phyloP scores from a whole-genome alignment of 2,329 filamentous ascomycete species.

The Thielaviopsis punctulata region DNA sequence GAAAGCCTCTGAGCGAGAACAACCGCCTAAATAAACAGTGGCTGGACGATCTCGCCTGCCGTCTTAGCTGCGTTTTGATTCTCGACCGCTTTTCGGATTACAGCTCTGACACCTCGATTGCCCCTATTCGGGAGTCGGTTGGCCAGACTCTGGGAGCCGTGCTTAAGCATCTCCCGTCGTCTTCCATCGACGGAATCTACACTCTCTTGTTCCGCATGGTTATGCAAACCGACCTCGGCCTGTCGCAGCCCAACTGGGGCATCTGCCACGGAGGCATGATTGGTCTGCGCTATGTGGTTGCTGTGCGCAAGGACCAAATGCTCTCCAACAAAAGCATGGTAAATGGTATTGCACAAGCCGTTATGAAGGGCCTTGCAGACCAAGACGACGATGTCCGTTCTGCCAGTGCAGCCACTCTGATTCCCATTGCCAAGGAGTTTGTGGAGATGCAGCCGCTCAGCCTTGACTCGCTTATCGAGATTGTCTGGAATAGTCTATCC shows the following conservation, averaged over 20 bases:
- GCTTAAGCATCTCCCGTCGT: slow-evolving; percentile 62
- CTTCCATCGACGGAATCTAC: slow-evolving; percentile 73
- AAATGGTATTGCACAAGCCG: slow-evolving; percentile 78
- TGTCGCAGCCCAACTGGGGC: slow-evolving; percentile 69
- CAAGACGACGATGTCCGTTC: slow-evolving; percentile 89
- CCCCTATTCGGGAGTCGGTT: slow-evolving; percentile 86
- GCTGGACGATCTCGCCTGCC: slow-evolving; percentile 90
- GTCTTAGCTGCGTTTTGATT: slow-evolving; percentile 90
- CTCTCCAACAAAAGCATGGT: slow-evolving; percentile 71
- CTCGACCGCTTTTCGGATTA: slow-evolving; percentile 96
- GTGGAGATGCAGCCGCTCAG: slow-evolving; percentile 66
- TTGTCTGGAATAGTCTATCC: slow-evolving; percentile 93
- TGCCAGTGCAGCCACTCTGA: slow-evolving; percentile 90
- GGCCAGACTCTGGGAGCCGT: slow-evolving; percentile 86
- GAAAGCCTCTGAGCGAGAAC: slow-evolving; percentile 57
- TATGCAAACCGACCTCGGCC: slow-evolving; percentile 67
- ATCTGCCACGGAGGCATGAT: slow-evolving; percentile 98
- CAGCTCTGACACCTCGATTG: slow-evolving; percentile 91
- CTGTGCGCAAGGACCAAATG: slow-evolving; percentile 81
- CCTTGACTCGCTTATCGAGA: slow-evolving; percentile 69
- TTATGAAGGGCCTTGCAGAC: slow-evolving; percentile 88
- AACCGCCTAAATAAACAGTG: slow-evolving; percentile 63
- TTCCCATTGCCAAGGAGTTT: slow-evolving; percentile 90
- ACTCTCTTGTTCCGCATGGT: slow-evolving; percentile 73
- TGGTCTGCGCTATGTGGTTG: slow-evolving; percentile 83